Evolutionary conservation across 2,329 filamentous ascomycete species (phyloP).

Genomic region (Zalaria obscura): DNA sequence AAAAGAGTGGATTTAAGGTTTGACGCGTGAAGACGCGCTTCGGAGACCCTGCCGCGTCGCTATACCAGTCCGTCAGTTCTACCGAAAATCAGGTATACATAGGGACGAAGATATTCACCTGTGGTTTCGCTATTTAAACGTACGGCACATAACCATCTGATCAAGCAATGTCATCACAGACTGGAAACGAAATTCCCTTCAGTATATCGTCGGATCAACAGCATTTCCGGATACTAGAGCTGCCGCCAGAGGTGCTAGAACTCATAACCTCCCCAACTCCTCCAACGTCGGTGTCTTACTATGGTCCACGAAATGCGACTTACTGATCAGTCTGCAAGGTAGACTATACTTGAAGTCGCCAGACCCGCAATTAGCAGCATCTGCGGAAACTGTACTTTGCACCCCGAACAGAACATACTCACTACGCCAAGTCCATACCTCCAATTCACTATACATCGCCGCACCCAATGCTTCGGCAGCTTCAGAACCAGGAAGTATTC

Average conservation of each 20-base stretch:
- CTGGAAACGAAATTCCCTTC: conserved; percentile 26
- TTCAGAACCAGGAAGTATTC: conserved; percentile 11
- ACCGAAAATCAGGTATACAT: no score
- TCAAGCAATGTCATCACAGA: conserved; percentile 23
- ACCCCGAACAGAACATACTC: conserved; percentile 42
- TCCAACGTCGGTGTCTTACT: conserved; percentile 16
- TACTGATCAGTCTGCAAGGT: conserved; percentile 4
- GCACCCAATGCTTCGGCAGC: conserved; percentile 17
- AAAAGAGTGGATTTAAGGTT: no score
- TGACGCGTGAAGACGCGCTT: no score
- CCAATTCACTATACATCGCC: conserved; percentile 46
- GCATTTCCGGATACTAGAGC: conserved; percentile 44
- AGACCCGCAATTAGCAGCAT: conserved; percentile 9
- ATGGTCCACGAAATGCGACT: not conserved
- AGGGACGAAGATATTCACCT: no score
- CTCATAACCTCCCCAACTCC: conserved; percentile 35
- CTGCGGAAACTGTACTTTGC: conserved; percentile 41
- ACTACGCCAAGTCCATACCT: conserved; percentile 50
- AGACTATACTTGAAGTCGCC: conserved; percentile 27
- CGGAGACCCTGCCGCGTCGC: no score
- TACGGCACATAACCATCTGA: not conserved
- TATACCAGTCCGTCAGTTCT: no score
- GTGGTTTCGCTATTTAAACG: no score
- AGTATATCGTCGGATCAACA: conserved; percentile 31
- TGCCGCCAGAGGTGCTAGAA: conserved; percentile 42